Evolutionary conservation across 106 monocot species (phyloP).

Genomic region (Vanilla planifolia): DNA sequence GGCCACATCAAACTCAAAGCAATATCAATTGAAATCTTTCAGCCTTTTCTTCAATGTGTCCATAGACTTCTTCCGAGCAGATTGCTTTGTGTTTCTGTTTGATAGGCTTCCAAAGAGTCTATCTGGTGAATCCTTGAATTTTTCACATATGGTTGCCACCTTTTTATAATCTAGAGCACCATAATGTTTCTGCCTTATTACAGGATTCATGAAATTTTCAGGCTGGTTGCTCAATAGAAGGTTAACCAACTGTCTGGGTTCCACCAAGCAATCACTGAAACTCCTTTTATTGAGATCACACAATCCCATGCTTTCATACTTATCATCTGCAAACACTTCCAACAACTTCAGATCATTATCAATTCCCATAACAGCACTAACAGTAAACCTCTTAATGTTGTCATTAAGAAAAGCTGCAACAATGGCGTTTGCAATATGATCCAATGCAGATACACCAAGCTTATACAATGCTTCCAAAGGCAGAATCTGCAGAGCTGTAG

Average conservation of each 20-base stretch:
- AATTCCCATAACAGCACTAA: constrained; percentile 39
- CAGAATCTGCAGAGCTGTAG: constrained; percentile 41
- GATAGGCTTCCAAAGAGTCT: constrained; percentile 26
- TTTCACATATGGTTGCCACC: constrained; percentile 55
- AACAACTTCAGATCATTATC: constrained; percentile 50
- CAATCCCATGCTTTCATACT: constrained; percentile 17
- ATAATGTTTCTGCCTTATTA: constrained; percentile 58
- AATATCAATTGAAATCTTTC: constrained; percentile 42
- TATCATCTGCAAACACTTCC: constrained; percentile 51
- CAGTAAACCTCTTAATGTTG: constrained; percentile 51
- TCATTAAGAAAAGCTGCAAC: constrained; percentile 45
- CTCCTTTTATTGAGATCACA: constrained; percentile 30
- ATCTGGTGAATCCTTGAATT: constrained; percentile 49
- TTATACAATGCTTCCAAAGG: constrained; percentile 38
- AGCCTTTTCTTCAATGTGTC: constrained; percentile 51
- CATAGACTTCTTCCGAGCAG: constrained; percentile 31
- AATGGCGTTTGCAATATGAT: constrained; percentile 47
- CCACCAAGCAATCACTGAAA: constrained; percentile 44
- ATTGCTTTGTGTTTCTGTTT: constrained; percentile 36
- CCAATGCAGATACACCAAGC: constrained; percentile 29
- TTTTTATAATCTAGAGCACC: constrained; percentile 56
- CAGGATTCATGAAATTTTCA: constrained; percentile 71
- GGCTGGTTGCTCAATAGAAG: constrained; percentile 52
- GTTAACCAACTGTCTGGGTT: constrained; percentile 54
- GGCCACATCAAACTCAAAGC: too few relatives aligned